Evolutionary conservation across 2,329 filamentous ascomycete species (phyloP), one percentile per base, ranked within the genome.

Genomic region (Aspergillus luchuensis): DNA sequence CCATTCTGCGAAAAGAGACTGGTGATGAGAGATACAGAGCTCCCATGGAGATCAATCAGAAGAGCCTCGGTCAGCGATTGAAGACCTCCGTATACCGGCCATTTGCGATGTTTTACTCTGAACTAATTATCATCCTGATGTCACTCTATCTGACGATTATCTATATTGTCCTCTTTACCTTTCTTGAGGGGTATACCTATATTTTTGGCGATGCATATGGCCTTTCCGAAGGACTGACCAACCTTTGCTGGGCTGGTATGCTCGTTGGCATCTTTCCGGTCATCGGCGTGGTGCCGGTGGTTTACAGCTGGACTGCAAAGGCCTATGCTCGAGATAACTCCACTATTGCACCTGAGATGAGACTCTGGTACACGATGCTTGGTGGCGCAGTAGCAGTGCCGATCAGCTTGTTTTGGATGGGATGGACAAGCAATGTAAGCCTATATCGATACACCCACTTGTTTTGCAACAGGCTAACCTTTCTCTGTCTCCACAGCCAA

Each of bases 361-460:
- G 84, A 4, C 74, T 87, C 0, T 85, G 79, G 78, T 85, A 80
- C 52, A 78, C 80, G 2, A 86, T 87, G 72, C 69, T 84, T 1
- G 79, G 33, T 1, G 33, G 80, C 0, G 79, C 82, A 0, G 79
- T 82, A 0, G 71, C 79, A 0, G 79, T 87, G 4, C 84, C 84
- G 0, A 74, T 85, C 30, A 76, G 76, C 1, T 72, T 87, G 4
- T 86, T 87, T 66, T 87, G 84, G 84, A 84, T 87, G 73, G 85
- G 79, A 0, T 87, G 84, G 85, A 85, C 81, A 0, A 66, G 69
- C 39, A 70, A 63, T 39, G 67, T 70, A 64, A 36, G 64, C 59
- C 8, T 28, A 4, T 4, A 11, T 8, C 11, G 19, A 2, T 15
- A 15, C 5, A 8, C 25, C 19, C 25, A 8, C 17, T 11, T 11